Conservation (phyloP, 352 stramenopile species). For the Phytopythium helicoides region DNA sequence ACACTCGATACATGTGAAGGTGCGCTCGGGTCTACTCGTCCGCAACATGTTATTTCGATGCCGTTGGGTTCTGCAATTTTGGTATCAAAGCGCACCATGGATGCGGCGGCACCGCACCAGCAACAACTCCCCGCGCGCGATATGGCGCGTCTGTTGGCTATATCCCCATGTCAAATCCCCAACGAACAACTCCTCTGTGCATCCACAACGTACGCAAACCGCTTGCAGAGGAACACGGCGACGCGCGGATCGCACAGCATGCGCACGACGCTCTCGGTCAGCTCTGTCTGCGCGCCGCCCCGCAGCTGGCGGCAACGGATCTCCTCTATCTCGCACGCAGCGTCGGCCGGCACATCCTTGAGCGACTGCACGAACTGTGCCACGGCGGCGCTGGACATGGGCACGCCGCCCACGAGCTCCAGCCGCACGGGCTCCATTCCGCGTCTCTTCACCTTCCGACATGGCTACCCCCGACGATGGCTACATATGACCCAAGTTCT, state of each 20-base stretch:
- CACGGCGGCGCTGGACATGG: constrained; percentile 29
- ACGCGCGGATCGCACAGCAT: constrained; percentile 46
- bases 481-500: neutral
- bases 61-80: neutral
- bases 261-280: constrained; percentile 14
- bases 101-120: constrained; percentile 43
- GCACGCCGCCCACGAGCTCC: constrained; percentile 37
- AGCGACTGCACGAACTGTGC: constrained; percentile 50
- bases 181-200: neutral
- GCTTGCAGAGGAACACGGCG: constrained; percentile 57
- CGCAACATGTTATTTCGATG: too few species aligned
- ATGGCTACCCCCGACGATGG: neutral
- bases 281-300: neutral
- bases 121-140: constrained; percentile 52
- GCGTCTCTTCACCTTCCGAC: constrained; percentile 3
- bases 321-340: constrained; percentile 51
- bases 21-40: neutral
- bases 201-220: constrained; percentile 35
- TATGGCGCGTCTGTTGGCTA: constrained; percentile 33
- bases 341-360: constrained; percentile 32
- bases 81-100: neutral
- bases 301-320: constrained; percentile 16
- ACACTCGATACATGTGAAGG: neutral
- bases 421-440: constrained; percentile 45
- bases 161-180: neutral